Evolutionary conservation across 441 rosid genomes (phyloP).

Genomic region (Populus hybrid): DNA sequence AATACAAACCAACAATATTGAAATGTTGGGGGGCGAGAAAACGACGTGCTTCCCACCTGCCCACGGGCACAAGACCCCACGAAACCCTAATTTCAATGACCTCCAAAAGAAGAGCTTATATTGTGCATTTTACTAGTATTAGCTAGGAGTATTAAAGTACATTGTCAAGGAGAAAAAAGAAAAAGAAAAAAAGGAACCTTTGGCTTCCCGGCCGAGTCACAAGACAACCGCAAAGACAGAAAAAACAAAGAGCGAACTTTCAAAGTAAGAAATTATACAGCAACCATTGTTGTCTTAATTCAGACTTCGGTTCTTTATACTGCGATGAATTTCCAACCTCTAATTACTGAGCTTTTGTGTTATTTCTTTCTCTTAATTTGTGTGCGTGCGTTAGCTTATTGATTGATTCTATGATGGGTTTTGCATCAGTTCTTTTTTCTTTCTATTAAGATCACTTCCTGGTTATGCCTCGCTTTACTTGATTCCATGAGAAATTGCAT

Average conservation of each 20-base stretch:
- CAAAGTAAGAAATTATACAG: neutral
- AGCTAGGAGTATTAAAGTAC: neutral
- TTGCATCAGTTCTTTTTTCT: conserved; percentile 29
- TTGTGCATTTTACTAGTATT: neutral
- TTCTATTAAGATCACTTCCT: conserved; percentile 17
- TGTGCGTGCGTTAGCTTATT: neutral
- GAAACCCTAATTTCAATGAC: conserved; percentile 57
- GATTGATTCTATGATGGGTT: conserved; percentile 19
- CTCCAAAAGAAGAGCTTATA: conserved; percentile 31
- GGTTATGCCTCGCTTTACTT: conserved; percentile 29
- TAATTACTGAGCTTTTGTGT: neutral
- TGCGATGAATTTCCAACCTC: neutral
- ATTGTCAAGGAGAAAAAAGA: neutral
- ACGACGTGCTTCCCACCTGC: conserved; percentile 57
- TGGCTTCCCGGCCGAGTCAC: conserved; percentile 9
- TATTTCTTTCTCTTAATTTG: conserved; percentile 1
- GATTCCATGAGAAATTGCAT: conserved; percentile 41
- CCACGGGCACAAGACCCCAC: conserved; percentile 54
- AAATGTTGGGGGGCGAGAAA: conserved; percentile 40
- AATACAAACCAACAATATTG: conserved; percentile 3
- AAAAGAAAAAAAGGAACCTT: neutral
- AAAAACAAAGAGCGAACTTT: neutral
- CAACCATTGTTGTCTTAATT: neutral
- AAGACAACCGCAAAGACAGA: conserved; percentile 14
- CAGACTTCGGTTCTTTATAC: neutral